Evolutionary conservation across 805 yeast genomes (phyloP).

Genomic region (Lachancea thermotolerans): DNA sequence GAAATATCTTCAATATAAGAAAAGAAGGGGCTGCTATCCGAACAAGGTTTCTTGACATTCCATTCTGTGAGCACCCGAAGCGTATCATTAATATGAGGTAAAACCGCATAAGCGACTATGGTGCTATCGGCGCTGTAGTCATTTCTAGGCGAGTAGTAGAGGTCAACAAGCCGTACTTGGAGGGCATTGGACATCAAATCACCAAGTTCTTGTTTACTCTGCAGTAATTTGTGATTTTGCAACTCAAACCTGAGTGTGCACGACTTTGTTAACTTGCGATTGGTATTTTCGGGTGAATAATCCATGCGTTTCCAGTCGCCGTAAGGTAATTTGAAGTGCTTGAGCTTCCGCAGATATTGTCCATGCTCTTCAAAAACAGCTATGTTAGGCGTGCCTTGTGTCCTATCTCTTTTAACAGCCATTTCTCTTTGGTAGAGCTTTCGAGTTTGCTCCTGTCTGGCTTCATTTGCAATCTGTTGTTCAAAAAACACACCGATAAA

Average conservation of each 20-base stretch:
- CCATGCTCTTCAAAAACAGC: conserved; percentile 21
- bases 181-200: conserved; percentile 3
- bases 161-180: conserved; percentile 8
- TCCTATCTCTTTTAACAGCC: neutral
- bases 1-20: conserved; percentile 5
- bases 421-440: conserved; percentile 3
- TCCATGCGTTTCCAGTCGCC: conserved; percentile 22
- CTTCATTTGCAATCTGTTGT: neutral
- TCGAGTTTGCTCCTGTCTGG: conserved; percentile 1
- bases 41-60: neutral
- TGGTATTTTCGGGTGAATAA: neutral
- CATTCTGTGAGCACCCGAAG: conserved; percentile 9
- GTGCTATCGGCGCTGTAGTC: conserved; percentile 7
- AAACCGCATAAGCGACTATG: conserved; percentile 16
- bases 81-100: conserved; percentile 11
- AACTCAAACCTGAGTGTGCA: conserved; percentile 18
- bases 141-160: conserved; percentile 20
- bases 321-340: conserved; percentile 21
- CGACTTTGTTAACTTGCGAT: conserved; percentile 11
- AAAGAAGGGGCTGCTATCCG: neutral
- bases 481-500: neutral
- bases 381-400: conserved; percentile 1
- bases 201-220: conserved; percentile 5
- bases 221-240: conserved; percentile 3
- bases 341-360: conserved; percentile 21